phyloP scores from a whole-genome alignment of 2,329 filamentous ascomycete genomes.

The Alternaria conjuncta region DNA sequence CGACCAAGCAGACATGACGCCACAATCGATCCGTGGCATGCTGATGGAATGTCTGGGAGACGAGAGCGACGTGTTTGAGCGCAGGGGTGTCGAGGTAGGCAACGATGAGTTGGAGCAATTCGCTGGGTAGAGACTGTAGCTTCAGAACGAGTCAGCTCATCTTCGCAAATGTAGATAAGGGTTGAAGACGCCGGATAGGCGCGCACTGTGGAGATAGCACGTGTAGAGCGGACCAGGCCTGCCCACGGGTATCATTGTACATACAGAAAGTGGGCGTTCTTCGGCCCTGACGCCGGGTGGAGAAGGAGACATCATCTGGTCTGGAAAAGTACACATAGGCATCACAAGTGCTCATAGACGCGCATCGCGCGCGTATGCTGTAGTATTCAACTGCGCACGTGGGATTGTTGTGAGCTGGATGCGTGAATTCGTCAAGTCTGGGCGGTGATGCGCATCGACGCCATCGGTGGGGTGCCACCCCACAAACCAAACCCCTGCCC shows the following conservation, averaged over 20 bases:
- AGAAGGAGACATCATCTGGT: background rate
- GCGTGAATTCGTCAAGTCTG: slow-evolving; percentile 4
- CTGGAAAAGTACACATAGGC: background rate
- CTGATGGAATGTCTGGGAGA: slow-evolving; percentile 45
- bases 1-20: slow-evolving; percentile 50
- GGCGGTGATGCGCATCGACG: slow-evolving; percentile 7
- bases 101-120: slow-evolving; percentile 52
- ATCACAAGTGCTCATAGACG: background rate
- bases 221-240: slow-evolving; percentile 2
- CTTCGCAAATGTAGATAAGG: background rate
- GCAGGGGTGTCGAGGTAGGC: slow-evolving; percentile 38
- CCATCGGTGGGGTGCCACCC: slow-evolving; percentile 6
- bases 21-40: slow-evolving; percentile 50
- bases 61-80: slow-evolving; percentile 42
- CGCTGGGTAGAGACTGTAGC: slow-evolving; percentile 49
- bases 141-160: slow-evolving; percentile 11
- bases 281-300: background rate
- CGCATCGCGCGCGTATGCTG: background rate
- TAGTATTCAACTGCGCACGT: background rate
- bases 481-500: background rate
- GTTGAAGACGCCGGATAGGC: background rate
- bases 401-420: background rate
- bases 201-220: slow-evolving; percentile 2
- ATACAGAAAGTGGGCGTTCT: slow-evolving; percentile 6
- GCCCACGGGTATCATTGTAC: slow-evolving; percentile 1